These are phyloP conservation scores for Tetrapyrgos nigripes DNA, from an alignment of 1,284 basidiomycete species.

Conservation along the genomic window DNA sequence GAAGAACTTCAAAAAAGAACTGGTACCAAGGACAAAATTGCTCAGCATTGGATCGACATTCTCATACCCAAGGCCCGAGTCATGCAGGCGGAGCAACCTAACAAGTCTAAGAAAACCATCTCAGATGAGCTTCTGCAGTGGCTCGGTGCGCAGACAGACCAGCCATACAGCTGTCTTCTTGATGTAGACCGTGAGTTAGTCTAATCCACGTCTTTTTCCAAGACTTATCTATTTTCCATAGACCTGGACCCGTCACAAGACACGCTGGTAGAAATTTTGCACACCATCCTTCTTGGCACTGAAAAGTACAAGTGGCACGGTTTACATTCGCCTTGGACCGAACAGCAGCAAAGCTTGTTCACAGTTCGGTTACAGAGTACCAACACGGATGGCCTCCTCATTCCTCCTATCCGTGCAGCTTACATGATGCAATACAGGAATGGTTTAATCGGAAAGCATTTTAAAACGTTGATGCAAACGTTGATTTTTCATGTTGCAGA, in stretches of 20 bases:
- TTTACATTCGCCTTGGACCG: conserved; percentile 27
- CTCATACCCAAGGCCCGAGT: conserved; percentile 23
- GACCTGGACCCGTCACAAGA: conserved; percentile 34
- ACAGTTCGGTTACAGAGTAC: conserved; percentile 33
- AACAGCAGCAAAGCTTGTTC: conserved; percentile 25
- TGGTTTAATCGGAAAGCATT: conserved; percentile 45
- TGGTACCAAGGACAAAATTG: conserved; percentile 43
- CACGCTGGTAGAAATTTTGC: conserved; percentile 45
- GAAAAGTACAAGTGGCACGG: conserved; percentile 45
- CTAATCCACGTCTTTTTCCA: conserved; percentile 29
- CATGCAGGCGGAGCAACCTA: conserved; percentile 27
- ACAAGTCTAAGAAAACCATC: conserved; percentile 27
- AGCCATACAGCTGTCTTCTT: conserved; percentile 28
- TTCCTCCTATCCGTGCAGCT: conserved; percentile 34
- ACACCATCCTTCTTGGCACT: conserved; percentile 43
- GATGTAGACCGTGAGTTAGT: not conserved
- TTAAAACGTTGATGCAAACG: conserved; percentile 43
- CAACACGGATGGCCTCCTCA: conserved; percentile 33
- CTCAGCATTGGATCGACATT: conserved; percentile 37
- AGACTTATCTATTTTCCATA: not conserved
- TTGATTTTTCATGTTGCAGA: conserved; percentile 39
- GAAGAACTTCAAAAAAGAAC: conserved; percentile 27
- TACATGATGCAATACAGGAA: conserved; percentile 47
- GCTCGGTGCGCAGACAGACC: conserved; percentile 33
- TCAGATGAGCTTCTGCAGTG: conserved; percentile 30